Conservation (phyloP, 1,139 yeast species). For the Pichia sp. region DNA sequence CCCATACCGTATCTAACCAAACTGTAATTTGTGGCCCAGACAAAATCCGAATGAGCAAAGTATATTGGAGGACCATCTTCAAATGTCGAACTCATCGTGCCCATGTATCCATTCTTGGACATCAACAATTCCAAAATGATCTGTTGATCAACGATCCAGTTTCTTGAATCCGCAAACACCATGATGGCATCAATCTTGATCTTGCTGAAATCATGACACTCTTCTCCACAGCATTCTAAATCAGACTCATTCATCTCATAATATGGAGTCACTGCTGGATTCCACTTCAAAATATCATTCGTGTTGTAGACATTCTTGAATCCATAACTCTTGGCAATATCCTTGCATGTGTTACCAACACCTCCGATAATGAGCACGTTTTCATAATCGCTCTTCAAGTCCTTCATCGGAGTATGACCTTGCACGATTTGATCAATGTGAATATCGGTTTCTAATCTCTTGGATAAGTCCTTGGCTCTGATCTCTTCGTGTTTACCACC, state of each 20-base stretch:
- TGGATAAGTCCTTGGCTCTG: slow-evolving; percentile 65
- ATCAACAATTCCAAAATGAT: slow-evolving; percentile 74
- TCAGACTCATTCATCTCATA: slow-evolving; percentile 76
- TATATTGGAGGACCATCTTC: slow-evolving; percentile 80
- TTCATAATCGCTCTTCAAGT: slow-evolving; percentile 60
- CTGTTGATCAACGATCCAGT: slow-evolving; percentile 91
- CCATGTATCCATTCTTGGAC: slow-evolving; percentile 79
- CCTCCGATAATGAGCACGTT: slow-evolving; percentile 87
- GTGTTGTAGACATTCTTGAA: slow-evolving; percentile 75
- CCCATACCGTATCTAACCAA: slow-evolving; percentile 88
- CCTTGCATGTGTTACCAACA: slow-evolving; percentile 75
- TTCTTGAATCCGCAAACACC: slow-evolving; percentile 81
- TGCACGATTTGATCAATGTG: slow-evolving; percentile 79
- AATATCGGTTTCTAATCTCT: slow-evolving; percentile 57
- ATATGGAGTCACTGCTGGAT: slow-evolving; percentile 81
- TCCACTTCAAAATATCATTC: slow-evolving; percentile 80
- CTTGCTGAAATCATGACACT: slow-evolving; percentile 64
- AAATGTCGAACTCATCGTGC: slow-evolving; percentile 64
- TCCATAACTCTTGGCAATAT: slow-evolving; percentile 76
- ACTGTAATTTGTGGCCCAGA: slow-evolving; percentile 85
- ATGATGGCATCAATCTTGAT: slow-evolving; percentile 65
- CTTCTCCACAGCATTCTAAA: slow-evolving; percentile 43
- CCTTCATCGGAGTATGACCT: slow-evolving; percentile 90
- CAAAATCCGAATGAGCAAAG: slow-evolving; percentile 86
- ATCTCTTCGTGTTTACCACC: slow-evolving; percentile 81